phyloP scores from a whole-genome alignment of 331 rosid genomes.

The Rosa hybrid region DNA sequence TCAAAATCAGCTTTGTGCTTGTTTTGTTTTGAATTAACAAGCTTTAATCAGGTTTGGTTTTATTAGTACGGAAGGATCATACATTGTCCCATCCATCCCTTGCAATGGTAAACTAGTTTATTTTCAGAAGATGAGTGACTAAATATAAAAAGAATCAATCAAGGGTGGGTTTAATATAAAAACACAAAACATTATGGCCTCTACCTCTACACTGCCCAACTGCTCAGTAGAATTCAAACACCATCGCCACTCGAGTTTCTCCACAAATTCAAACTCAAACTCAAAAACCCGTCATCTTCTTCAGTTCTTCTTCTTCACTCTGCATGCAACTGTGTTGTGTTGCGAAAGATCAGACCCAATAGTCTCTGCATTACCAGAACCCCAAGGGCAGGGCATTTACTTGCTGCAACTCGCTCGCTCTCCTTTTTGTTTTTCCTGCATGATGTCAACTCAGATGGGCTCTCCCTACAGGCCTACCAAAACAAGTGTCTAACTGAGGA shows the following conservation, averaged over 20 bases:
- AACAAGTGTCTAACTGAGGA: neutral
- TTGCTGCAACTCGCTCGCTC: neutral
- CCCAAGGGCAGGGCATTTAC: neutral
- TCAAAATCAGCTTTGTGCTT: neutral
- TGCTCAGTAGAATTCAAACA: conserved; percentile 39
- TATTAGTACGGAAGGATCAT: neutral
- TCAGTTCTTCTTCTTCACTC: conserved; percentile 11
- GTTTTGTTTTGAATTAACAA: neutral
- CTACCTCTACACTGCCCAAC: neutral
- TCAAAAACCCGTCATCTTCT: neutral
- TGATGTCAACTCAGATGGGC: conserved; percentile 60
- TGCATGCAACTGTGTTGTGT: conserved; percentile 20
- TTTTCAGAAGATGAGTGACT: neutral
- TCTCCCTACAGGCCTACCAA: conserved; percentile 29
- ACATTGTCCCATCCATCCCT: neutral
- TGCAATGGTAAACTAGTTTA: neutral
- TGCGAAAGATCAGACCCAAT: neutral
- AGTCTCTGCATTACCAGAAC: neutral
- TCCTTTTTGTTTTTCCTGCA: neutral
- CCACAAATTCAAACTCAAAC: conserved; percentile 28
- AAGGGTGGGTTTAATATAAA: neutral
- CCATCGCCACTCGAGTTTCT: conserved; percentile 33
- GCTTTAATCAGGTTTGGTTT: neutral
- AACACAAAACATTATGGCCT: neutral
- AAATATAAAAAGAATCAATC: neutral